phyloP scores from a whole-genome alignment of 2,329 filamentous ascomycete species.

The Phialophora macrospora region DNA sequence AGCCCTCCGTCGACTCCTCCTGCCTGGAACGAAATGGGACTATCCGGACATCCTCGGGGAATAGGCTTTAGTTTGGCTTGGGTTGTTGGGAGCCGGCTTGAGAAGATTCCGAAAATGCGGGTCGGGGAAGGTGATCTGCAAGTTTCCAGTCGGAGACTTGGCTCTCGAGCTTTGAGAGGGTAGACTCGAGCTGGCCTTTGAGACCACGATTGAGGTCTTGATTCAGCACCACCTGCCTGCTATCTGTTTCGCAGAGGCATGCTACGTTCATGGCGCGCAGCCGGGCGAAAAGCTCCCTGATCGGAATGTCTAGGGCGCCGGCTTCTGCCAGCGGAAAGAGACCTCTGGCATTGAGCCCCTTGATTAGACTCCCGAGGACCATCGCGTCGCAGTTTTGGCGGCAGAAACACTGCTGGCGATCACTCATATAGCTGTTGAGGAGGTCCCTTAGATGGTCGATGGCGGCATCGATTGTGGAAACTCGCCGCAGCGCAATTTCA shows the following conservation, averaged over 20 bases:
- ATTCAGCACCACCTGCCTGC: not conserved
- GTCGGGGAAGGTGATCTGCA: not conserved
- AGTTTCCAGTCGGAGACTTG: not conserved
- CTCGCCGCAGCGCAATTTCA: not conserved
- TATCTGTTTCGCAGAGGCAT: not conserved
- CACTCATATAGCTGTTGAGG: not conserved
- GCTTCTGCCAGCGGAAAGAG: conserved; percentile 3
- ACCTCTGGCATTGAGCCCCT: not conserved
- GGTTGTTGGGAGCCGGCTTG: not conserved
- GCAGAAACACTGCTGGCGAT: not conserved
- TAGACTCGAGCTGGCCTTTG: not conserved
- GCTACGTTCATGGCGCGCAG: not conserved
- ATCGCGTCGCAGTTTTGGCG: not conserved
- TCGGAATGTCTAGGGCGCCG: not conserved
- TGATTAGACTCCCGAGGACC: conserved; percentile 3
- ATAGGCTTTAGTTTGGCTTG: not conserved
- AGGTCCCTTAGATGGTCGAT: not conserved
- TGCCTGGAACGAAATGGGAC: not conserved
- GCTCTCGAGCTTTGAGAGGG: not conserved
- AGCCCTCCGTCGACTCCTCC: not conserved
- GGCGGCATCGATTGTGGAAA: not conserved
- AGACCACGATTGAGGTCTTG: too few relatives aligned
- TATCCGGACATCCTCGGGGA: not conserved
- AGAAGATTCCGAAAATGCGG: not conserved
- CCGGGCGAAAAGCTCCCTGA: not conserved